Evolutionary conservation across 169 alveolate genomes (phyloP).

Genomic region (Cryptosporidium ryanae): DNA sequence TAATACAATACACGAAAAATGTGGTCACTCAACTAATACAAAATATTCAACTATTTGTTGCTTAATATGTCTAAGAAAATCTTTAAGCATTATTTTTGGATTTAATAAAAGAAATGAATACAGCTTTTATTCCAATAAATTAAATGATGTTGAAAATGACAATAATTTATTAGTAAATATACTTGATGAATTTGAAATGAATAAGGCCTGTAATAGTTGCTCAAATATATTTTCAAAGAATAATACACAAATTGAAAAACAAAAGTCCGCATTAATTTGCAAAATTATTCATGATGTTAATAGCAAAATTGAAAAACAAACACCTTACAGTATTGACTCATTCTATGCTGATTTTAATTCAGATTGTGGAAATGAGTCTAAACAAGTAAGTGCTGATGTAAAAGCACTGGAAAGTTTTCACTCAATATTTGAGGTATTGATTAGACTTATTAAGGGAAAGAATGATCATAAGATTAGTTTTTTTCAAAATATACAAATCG

Average conservation of each 20-base stretch:
- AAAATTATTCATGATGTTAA: slow-evolving; percentile 31
- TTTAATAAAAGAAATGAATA: neutral
- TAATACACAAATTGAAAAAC: slow-evolving; percentile 5
- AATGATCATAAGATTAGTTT: neutral
- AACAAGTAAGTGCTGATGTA: slow-evolving; percentile 1
- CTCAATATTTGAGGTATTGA: slow-evolving; percentile 24
- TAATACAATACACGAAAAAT: slow-evolving; percentile 21
- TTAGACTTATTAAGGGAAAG: neutral
- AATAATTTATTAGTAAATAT: neutral
- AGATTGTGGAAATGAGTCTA: neutral
- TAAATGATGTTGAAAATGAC: neutral
- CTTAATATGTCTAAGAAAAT: slow-evolving; percentile 14
- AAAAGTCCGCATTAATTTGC: slow-evolving; percentile 25
- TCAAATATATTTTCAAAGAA: slow-evolving; percentile 11
- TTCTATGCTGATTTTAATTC: slow-evolving; percentile 52
- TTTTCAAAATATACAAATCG: neutral
- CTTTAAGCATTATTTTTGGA: slow-evolving; percentile 37
- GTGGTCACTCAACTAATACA: slow-evolving; percentile 20
- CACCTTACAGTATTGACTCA: slow-evolving; percentile 24
- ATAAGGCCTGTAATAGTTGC: slow-evolving; percentile 38
- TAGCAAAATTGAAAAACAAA: neutral
- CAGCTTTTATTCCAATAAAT: neutral
- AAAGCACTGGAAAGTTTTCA: slow-evolving; percentile 29
- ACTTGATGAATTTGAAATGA: slow-evolving; percentile 7
- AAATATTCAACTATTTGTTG: slow-evolving; percentile 29